phyloP scores from a whole-genome alignment of 2,329 filamentous ascomycete genomes.

The Ceratocystis huliohia region DNA sequence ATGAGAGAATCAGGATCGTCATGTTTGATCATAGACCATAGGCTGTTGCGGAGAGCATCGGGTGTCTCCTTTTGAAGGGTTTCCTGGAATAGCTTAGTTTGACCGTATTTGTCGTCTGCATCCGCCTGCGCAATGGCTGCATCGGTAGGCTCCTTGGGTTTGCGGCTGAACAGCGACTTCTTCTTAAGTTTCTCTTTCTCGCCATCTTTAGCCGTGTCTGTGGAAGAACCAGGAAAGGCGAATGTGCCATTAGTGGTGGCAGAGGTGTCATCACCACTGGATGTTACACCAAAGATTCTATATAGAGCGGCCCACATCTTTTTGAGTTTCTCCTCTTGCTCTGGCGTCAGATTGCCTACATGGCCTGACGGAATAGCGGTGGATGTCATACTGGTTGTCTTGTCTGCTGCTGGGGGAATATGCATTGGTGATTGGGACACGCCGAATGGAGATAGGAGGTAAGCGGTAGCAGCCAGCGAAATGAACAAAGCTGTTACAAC shows the following conservation, averaged over 20 bases:
- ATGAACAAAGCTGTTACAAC: conserved; percentile 1
- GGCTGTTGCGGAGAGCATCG: conserved; percentile 63
- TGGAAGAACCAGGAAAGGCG: conserved; percentile 26
- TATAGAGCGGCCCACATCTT: conserved; percentile 72
- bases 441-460: background rate
- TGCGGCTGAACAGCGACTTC: conserved; percentile 54
- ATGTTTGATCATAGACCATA: conserved; percentile 92
- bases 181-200: conserved; percentile 65
- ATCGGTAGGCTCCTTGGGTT: conserved; percentile 42
- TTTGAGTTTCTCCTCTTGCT: conserved; percentile 77
- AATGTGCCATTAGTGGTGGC: conserved; percentile 23
- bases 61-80: conserved; percentile 65
- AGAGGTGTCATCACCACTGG: background rate
- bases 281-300: conserved; percentile 56
- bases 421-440: background rate
- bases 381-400: conserved; percentile 20
- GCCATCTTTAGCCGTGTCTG: conserved; percentile 26
- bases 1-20: conserved; percentile 82
- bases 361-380: conserved; percentile 50
- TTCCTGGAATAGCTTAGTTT: conserved; percentile 73
- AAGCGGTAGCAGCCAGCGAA: background rate
- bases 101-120: conserved; percentile 81
- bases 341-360: conserved; percentile 73
- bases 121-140: conserved; percentile 33
- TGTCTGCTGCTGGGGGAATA: background rate